phyloP scores from a whole-genome alignment of 257 asterid species.

The Osmanthus fragrans region DNA sequence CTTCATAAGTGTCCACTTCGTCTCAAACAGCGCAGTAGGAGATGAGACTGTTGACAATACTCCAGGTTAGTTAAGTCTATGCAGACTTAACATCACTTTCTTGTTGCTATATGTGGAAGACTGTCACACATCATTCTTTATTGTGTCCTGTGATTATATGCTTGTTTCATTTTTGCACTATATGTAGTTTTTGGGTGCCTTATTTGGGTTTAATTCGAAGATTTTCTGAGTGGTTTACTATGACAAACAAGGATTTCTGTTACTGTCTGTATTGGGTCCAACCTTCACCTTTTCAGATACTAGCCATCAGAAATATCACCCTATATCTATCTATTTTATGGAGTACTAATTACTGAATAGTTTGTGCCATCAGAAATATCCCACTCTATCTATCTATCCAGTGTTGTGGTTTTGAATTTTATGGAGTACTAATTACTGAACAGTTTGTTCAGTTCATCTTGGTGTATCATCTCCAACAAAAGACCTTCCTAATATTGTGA shows the following conservation, averaged over 20 bases:
- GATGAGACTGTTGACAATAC: constrained; percentile 29
- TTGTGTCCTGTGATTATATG: constrained; percentile 1
- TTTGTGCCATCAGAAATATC: background rate
- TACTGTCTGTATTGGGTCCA: background rate
- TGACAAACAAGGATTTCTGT: background rate
- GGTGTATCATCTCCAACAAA: background rate
- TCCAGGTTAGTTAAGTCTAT: constrained; percentile 48
- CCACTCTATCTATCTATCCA: background rate
- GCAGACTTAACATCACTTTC: constrained; percentile 19
- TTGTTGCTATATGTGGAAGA: constrained; percentile 18
- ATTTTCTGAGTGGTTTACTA: background rate
- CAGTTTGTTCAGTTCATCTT: background rate
- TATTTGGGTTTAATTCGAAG: background rate
- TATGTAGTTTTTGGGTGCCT: background rate
- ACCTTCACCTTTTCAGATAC: background rate
- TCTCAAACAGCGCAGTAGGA: constrained; percentile 36
- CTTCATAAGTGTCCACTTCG: constrained; percentile 40
- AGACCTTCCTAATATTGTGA: background rate
- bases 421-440: background rate
- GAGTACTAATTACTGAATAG: background rate
- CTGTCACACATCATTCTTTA: background rate
- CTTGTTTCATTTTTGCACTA: background rate
- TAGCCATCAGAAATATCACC: background rate
- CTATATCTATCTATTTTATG: background rate
- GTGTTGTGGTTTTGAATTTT: background rate